These are phyloP conservation scores for Clarireedia hainanense DNA, from an alignment of 2,329 filamentous ascomycete genomes.

Conservation along the genomic window DNA sequence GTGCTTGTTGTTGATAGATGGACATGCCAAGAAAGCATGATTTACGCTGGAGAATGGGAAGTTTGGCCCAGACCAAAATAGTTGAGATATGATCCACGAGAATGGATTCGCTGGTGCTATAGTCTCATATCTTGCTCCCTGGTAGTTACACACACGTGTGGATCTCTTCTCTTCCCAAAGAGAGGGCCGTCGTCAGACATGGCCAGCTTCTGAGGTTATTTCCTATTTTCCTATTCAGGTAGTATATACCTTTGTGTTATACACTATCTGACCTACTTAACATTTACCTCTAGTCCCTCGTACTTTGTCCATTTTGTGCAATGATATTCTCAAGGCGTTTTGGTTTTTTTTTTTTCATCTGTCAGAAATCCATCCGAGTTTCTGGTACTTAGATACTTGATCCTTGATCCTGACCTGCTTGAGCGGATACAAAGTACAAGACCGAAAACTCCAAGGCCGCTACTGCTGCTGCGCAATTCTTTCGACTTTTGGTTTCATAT, in stretches of 20 bases:
- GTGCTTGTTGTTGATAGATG: neutral
- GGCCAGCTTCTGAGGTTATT: neutral
- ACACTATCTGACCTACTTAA: neutral
- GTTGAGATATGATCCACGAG: slow-evolving; percentile 4
- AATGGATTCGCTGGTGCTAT: neutral
- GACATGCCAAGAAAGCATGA: neutral
- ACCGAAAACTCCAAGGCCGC: slow-evolving; percentile 7
- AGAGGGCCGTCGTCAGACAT: neutral
- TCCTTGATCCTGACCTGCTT: neutral
- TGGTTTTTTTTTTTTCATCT: neutral
- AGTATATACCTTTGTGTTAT: neutral
- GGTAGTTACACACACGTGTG: neutral
- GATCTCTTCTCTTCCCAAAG: neutral
- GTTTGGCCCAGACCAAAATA: neutral
- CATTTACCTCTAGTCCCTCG: neutral
- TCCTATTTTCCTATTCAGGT: neutral
- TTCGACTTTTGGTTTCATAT: slow-evolving; percentile 5
- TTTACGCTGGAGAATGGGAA: neutral
- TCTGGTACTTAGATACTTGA: slow-evolving; percentile 6
- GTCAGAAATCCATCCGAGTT: slow-evolving; percentile 2
- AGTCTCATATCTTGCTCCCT: neutral
- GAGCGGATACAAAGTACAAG: slow-evolving; percentile 4
- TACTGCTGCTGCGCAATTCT: neutral
- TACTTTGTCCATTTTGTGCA: neutral
- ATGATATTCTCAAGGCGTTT: neutral